Evolutionary conservation across 495 filamentous ascomycete species (phyloP).

Genomic region (Lepraria neglecta): DNA sequence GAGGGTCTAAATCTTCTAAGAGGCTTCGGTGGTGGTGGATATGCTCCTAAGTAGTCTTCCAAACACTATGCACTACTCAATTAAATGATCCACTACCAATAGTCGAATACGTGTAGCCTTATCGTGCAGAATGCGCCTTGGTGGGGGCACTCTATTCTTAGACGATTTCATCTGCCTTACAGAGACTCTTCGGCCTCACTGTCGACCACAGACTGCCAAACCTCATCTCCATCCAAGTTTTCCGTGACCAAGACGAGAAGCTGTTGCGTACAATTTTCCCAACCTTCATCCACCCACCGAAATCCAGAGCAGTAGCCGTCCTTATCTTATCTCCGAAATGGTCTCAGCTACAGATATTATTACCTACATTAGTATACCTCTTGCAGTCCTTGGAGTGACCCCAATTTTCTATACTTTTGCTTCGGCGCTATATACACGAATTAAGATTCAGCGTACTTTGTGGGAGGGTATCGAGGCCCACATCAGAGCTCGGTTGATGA

Average conservation of each 20-base stretch:
- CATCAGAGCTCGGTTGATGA: constrained; percentile 10
- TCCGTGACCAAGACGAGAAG: no score
- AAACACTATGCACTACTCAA: neutral
- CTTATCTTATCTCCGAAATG: neutral
- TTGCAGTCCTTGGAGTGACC: constrained; percentile 54
- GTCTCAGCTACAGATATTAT: constrained; percentile 38
- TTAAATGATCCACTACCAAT: neutral
- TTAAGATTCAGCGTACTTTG: neutral
- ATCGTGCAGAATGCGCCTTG: neutral
- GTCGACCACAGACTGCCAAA: no score
- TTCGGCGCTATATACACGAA: constrained; percentile 5
- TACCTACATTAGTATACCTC: constrained; percentile 54
- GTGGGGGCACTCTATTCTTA: neutral
- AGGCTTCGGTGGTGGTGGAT: constrained; percentile 1
- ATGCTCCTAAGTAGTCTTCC: neutral
- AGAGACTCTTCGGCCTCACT: no score
- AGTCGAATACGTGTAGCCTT: neutral
- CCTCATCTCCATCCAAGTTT: no score
- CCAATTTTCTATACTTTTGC: constrained; percentile 9
- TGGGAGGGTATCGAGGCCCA: neutral
- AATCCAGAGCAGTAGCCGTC: neutral
- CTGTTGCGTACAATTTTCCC: no score
- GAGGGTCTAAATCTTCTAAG: constrained; percentile 44
- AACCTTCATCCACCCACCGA: no score
- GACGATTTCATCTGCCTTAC: neutral